A percentile compares a stretch with the other conserved stretches of the same genome.
Evolutionary conservation across 192 early-diverging fungal species (phyloP).

Genomic region (Backusella sp.): DNA sequence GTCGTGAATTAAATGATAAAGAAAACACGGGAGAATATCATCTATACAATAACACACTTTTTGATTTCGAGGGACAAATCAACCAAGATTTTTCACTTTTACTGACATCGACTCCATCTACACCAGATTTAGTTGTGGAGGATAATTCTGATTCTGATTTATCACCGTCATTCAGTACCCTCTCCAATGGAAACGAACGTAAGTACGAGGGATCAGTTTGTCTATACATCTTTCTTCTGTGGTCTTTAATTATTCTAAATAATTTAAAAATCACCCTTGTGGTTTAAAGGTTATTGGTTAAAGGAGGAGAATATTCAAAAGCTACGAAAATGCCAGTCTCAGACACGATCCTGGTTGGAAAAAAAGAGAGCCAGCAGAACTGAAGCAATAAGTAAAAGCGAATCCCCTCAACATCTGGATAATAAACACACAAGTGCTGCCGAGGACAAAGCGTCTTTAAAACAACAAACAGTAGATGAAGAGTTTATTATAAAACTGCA

Average conservation of each 20-base stretch:
- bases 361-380: conserved; percentile 2
- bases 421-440: background rate
- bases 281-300: conserved; percentile 20
- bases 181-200: background rate
- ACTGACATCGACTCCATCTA: background rate
- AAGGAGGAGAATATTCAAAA: conserved; percentile 4
- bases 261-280: background rate
- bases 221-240: background rate
- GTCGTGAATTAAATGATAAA: conserved; percentile 46
- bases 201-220: background rate
- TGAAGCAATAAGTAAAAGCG: background rate
- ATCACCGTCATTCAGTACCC: background rate
- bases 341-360: conserved; percentile 2
- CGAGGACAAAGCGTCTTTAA: background rate
- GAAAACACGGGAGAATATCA: conserved; percentile 19
- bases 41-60: background rate
- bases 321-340: conserved; percentile 23
- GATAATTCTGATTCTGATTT: conserved; percentile 13
- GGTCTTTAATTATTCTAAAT: background rate
- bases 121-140: conserved; percentile 16
- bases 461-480: conserved; percentile 33
- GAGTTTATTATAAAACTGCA: conserved; percentile 43
- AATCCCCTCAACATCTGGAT: background rate
- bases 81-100: background rate
- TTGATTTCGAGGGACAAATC: background rate